phyloP scores from a whole-genome alignment of 169 alveolate genomes.

The Babesia ovis region DNA sequence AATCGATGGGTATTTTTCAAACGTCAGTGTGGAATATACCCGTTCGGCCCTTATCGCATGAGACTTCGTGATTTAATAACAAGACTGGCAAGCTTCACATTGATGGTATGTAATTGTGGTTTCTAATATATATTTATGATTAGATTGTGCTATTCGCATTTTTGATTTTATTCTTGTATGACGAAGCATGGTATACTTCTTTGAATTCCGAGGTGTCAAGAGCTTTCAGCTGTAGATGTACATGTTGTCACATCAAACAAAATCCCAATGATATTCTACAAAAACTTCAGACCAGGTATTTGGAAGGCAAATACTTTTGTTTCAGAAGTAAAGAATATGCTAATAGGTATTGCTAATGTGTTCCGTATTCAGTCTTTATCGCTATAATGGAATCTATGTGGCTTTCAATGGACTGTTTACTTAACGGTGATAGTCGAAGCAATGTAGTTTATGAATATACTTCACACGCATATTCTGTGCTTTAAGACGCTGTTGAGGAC shows the following conservation, averaged over 20 bases:
- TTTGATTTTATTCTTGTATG: not conserved
- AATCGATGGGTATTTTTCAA: not conserved
- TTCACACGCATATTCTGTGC: no score
- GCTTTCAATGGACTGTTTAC: no score
- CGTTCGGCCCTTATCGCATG: constrained; percentile 32
- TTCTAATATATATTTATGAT: not conserved
- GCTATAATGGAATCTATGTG: no score
- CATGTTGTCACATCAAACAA: constrained; percentile 15
- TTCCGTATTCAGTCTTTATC: no score
- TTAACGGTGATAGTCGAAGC: no score
- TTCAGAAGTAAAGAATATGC: constrained; percentile 15
- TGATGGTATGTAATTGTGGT: not conserved
- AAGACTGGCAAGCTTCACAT: not conserved
- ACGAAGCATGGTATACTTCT: not conserved
- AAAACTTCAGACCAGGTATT: not conserved
- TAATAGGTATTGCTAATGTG: constrained; percentile 10
- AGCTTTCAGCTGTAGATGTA: constrained; percentile 5
- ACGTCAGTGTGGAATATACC: constrained; percentile 13
- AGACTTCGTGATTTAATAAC: constrained; percentile 10
- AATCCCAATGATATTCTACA: not conserved
- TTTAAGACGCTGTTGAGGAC: no score
- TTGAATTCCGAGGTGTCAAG: not conserved
- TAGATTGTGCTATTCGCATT: not conserved
- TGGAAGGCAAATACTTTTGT: constrained; percentile 23
- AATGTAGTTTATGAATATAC: no score